Conservation (phyloP, 2,329 filamentous ascomycete species). For the Colletotrichum sp. region DNA sequence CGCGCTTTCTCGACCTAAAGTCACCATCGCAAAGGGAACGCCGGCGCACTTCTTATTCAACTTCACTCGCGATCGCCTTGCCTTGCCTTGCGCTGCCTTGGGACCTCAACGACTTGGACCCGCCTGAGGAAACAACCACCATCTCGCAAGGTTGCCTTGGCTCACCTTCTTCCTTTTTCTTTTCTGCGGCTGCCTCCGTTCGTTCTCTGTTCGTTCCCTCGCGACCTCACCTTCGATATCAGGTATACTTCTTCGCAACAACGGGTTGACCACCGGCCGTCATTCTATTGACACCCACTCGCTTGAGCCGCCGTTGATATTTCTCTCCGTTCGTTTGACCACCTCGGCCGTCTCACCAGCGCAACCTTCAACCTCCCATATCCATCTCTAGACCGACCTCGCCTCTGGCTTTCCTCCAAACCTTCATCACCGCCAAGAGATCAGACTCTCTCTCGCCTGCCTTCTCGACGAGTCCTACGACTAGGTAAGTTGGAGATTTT, state of each 20-base stretch:
- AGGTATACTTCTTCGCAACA: not conserved
- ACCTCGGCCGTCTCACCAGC: not conserved
- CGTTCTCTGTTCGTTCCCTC: not conserved
- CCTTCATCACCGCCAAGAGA: not conserved
- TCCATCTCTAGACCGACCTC: not conserved
- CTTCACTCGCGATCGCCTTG: not conserved
- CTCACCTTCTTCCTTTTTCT: not conserved
- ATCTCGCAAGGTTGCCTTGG: not conserved
- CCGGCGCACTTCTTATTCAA: not conserved
- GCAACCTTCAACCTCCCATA: not conserved
- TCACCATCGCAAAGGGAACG: not conserved
- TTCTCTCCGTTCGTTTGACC: not conserved
- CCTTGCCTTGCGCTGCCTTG: not conserved
- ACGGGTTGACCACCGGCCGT: not conserved
- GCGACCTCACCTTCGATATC: not conserved
- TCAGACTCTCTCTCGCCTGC: not conserved
- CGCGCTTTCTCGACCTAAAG: not conserved
- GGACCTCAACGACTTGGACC: not conserved
- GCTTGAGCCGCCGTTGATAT: not conserved
- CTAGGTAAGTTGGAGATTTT: not conserved
- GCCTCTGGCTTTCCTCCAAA: not conserved
- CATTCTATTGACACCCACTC: not conserved
- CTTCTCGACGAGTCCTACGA: not conserved
- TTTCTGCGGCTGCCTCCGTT: not conserved
- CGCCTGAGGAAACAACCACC: not conserved